Evolutionary conservation across 1,139 yeast species (phyloP), one percentile per base, ranked within the genome.

Genomic region (Yamadazyma jaroonii): DNA sequence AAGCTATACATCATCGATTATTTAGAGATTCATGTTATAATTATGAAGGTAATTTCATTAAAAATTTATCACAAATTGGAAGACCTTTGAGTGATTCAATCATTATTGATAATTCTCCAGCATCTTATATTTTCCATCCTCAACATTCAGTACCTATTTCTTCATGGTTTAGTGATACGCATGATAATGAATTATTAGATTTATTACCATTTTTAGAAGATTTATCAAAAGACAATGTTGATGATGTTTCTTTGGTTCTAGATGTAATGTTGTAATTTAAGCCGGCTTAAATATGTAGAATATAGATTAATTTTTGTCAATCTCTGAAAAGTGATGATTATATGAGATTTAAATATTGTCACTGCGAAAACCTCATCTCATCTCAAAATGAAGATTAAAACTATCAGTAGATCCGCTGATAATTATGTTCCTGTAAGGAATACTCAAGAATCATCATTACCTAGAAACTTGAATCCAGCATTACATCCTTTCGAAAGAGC

Each of bases 111-210:
- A 92, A 92, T 62, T 89, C 97, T 2, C 98, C 99, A 2, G 96
- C 97, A 6, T 87, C 96, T 10, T 92, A 94, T 61, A 81, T 90
- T 40, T 87, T 92, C 72, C 98, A 92, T 59, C 98, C 98, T 17
- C 95, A 88, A 57, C 97, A 92, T 66, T 95, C 97, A 10, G 84
- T 94, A 30, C 99, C 99, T n/a, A 87, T 92, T 25, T 87, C 96
- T 46, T 82, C 94, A 59, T 92, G 99, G 99, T 92, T 94, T 69
- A 87, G 96, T 50, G 99, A 92, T 64, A 82, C 94, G 29, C 98
- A 92, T 59, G 99, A 92, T 61, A 90, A 90, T 57, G 99, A 92
- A 69, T 72, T 92, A 51, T 64, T 87, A 46, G 98, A 92, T 63
- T 79, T 92, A 62, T 68, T 94, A 43, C 98, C 98, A 11, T 81